phyloP scores from a whole-genome alignment of 2,329 filamentous ascomycete species.

The Bipolaris bicolor region DNA sequence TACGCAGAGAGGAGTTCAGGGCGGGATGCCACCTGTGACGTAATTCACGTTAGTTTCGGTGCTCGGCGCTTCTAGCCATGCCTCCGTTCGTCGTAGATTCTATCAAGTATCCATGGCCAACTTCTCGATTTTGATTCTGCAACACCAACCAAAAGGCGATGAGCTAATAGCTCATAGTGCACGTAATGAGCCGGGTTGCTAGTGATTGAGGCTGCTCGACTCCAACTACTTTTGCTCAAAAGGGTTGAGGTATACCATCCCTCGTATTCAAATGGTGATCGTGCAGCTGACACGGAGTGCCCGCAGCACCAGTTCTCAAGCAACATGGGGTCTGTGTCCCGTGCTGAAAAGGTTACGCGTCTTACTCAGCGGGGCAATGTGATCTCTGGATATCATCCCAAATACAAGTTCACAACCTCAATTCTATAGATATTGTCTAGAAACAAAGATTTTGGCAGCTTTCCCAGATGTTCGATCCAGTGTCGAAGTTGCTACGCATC shows the following conservation, averaged over 20 bases:
- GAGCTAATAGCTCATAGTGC: too few species aligned
- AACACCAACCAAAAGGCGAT: too few species aligned
- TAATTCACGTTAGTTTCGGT: conserved; percentile 1
- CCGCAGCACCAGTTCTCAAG: neutral
- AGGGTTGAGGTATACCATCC: too few species aligned
- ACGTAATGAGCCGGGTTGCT: too few species aligned
- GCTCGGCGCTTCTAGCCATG: neutral
- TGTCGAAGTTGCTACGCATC: neutral
- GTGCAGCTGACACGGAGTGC: neutral
- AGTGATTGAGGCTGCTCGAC: too few species aligned
- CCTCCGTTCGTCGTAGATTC: neutral
- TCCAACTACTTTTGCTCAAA: too few species aligned
- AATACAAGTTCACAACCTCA: neutral
- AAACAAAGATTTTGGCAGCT: neutral
- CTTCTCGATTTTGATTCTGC: too few species aligned
- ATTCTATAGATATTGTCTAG: neutral
- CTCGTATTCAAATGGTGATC: neutral
- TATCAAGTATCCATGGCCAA: too few species aligned
- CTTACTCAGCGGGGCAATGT: neutral
- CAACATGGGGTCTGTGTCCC: neutral
- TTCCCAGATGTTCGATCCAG: conserved; percentile 1
- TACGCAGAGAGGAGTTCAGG: neutral
- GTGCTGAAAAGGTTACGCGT: neutral
- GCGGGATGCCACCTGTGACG: neutral
- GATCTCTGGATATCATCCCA: neutral